Evolutionary conservation across 2,329 filamentous ascomycete species (phyloP).

Genomic region (Coleophoma crateriformis): DNA sequence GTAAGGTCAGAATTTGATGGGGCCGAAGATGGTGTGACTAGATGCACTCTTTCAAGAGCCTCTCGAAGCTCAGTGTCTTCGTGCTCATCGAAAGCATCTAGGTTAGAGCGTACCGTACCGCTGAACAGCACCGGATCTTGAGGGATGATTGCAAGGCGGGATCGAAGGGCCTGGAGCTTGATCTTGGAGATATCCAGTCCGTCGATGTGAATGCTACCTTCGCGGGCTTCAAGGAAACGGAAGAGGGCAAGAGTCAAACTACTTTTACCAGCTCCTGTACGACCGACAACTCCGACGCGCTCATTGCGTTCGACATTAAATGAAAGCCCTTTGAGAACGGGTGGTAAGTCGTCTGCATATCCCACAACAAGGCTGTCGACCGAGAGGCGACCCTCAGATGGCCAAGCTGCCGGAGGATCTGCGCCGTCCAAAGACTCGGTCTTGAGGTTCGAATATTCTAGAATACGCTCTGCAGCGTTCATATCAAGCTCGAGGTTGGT

Average conservation of each 20-base stretch:
- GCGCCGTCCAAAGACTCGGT: constrained; percentile 60
- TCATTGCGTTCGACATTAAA: constrained; percentile 64
- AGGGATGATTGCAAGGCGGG: constrained; percentile 74
- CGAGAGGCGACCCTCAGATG: constrained; percentile 65
- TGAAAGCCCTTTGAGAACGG: constrained; percentile 63
- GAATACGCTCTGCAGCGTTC: constrained; percentile 71
- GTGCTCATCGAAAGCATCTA: constrained; percentile 71
- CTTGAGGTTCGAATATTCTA: constrained; percentile 66
- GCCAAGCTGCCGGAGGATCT: constrained; percentile 67
- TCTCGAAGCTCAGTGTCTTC: constrained; percentile 64
- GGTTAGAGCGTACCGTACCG: constrained; percentile 69
- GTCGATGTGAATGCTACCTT: constrained; percentile 65
- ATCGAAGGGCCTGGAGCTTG: constrained; percentile 63
- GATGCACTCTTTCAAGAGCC: constrained; percentile 64
- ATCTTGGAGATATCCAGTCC: constrained; percentile 70
- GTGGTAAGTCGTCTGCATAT: constrained; percentile 66
- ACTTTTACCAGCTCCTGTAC: constrained; percentile 75
- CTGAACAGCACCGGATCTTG: constrained; percentile 80
- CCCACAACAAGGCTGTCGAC: constrained; percentile 66
- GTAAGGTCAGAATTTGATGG: constrained; percentile 6
- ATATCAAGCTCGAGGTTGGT: constrained; percentile 70
- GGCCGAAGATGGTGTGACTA: constrained; percentile 28
- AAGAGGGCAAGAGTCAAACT: constrained; percentile 71
- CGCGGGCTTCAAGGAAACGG: constrained; percentile 66
- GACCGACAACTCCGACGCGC: constrained; percentile 70